A percentile compares a stretch with the other conserved stretches of the same genome.
Conservation (phyloP, 2,329 filamentous ascomycete species). For the Colletotrichum sp. region DNA sequence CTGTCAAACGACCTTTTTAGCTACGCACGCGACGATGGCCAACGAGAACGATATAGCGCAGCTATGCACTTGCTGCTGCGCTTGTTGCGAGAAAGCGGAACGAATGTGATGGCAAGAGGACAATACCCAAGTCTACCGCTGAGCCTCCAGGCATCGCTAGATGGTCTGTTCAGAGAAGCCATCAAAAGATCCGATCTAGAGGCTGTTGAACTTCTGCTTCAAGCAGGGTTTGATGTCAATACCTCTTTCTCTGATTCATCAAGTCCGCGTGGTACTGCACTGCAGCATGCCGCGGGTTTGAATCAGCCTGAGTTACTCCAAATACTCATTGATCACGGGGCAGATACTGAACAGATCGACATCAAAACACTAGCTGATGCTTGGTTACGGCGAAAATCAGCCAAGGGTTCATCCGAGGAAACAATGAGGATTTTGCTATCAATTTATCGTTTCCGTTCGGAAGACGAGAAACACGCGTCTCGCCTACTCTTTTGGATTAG, state of each 20-base stretch:
- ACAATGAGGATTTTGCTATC: not conserved
- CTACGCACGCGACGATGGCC: fast-evolving
- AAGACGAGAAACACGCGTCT: fast-evolving
- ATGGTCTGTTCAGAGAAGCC: not conserved
- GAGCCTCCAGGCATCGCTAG: not conserved
- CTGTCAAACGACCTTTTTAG: fast-evolving
- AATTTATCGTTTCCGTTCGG: fast-evolving
- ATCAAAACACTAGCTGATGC: fast-evolving
- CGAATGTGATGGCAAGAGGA: fast-evolving
- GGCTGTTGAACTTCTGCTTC: not conserved
- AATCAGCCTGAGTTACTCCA: fast-evolving
- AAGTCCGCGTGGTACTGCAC: fast-evolving
- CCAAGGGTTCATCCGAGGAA: not conserved
- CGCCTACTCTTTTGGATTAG: fast-evolving
- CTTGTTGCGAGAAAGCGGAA: fast-evolving
- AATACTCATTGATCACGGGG: not conserved
- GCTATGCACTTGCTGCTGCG: not conserved
- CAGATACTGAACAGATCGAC: not conserved
- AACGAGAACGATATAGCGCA: not conserved
- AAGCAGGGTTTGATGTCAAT: not conserved
- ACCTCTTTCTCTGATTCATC: not conserved
- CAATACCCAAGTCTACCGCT: not conserved
- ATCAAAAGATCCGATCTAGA: not conserved
- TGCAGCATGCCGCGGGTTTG: fast-evolving
- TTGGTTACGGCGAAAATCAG: not conserved